Percentiles rank a stretch among this genome's conserved stretches.
phyloP scores from a whole-genome alignment of 2,329 filamentous ascomycete genomes.

The Dichotomopilus funicola region DNA sequence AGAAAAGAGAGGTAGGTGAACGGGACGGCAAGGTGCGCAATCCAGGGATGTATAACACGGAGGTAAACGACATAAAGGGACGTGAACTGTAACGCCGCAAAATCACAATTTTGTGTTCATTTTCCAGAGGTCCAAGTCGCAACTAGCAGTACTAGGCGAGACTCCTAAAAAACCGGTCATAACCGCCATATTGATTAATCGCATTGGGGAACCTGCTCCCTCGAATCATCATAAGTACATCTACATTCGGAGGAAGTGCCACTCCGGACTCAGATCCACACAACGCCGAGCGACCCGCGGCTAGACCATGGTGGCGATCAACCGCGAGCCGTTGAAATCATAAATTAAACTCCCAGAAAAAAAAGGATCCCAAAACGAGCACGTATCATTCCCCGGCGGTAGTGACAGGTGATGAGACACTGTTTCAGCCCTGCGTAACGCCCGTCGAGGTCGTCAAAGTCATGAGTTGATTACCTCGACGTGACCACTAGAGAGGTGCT shows the following conservation, averaged over 20 bases:
- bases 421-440: slow-evolving; percentile 17
- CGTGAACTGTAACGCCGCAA: too few species aligned
- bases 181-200: slow-evolving; percentile 24
- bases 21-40: too few species aligned
- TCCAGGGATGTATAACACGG: too few species aligned
- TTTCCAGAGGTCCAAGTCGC: background rate
- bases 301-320: slow-evolving; percentile 8
- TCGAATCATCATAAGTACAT: slow-evolving; percentile 25
- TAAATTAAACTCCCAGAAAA: slow-evolving; percentile 24
- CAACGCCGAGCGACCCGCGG: slow-evolving; percentile 17
- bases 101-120: too few species aligned
- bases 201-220: slow-evolving; percentile 19
- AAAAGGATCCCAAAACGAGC: slow-evolving; percentile 22
- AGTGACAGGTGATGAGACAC: slow-evolving; percentile 20
- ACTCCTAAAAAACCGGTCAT: slow-evolving; percentile 7
- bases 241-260: slow-evolving; percentile 16
- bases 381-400: slow-evolving; percentile 20
- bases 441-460: slow-evolving; percentile 18
- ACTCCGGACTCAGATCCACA: slow-evolving; percentile 17
- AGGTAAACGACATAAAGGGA: too few species aligned
- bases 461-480: slow-evolving; percentile 14
- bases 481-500: slow-evolving; percentile 17
- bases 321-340: slow-evolving; percentile 17
- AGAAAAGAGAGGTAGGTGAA: too few species aligned
- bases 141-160: background rate